Percentiles rank a stretch among this genome's conserved stretches.
Conservation (phyloP, 2,329 filamentous ascomycete genomes). For the Aspergillus versicolor region DNA sequence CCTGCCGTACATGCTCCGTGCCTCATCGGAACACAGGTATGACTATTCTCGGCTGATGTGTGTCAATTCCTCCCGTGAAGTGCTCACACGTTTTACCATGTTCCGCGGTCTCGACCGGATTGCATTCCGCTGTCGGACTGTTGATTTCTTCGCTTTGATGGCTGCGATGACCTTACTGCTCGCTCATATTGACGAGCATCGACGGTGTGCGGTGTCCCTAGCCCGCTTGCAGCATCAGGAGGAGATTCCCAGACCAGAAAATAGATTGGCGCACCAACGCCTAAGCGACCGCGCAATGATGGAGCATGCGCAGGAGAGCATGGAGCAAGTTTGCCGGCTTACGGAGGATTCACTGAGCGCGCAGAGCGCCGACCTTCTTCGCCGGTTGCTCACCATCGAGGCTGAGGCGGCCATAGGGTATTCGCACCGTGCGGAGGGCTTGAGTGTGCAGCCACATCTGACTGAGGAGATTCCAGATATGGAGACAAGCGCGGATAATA, state of each 20-base stretch:
- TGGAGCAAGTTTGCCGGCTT: neutral
- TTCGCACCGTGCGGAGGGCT: no score
- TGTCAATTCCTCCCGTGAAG: neutral
- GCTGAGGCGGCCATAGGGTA: neutral
- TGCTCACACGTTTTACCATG: neutral
- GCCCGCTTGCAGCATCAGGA: no score
- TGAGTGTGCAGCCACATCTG: neutral
- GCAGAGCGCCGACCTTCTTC: neutral
- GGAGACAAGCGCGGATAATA: neutral
- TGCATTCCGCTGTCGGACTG: neutral
- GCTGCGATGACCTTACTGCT: neutral
- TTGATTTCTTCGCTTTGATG: neutral
- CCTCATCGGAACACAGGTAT: neutral
- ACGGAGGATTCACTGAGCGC: neutral
- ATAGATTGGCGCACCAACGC: neutral
- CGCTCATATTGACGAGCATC: neutral
- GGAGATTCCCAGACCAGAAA: no score
- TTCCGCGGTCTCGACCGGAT: neutral
- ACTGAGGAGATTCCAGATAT: neutral
- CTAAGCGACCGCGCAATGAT: neutral
- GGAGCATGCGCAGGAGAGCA: neutral
- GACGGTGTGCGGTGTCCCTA: no score
- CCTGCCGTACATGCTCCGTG: slow-evolving; percentile 1
- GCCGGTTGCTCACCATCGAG: neutral
- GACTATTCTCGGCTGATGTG: neutral